Evolutionary conservation across 306 rosid genomes (phyloP).

Genomic region (Castanea crenata): DNA sequence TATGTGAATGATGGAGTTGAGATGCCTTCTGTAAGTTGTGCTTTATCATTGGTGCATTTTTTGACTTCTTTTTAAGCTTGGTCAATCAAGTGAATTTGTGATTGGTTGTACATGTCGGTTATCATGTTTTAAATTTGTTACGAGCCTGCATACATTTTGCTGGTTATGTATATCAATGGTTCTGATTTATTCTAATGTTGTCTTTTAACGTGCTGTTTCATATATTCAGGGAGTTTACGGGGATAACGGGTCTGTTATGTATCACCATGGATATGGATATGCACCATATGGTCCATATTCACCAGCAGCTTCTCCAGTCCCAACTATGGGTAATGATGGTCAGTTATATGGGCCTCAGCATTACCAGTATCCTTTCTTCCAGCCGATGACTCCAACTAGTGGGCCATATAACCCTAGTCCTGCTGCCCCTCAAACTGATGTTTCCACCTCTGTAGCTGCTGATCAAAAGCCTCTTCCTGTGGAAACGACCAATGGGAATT

Average conservation of each 20-base stretch:
- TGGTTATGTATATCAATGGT: background rate
- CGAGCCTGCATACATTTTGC: background rate
- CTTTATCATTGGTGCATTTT: no score
- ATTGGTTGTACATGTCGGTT: background rate
- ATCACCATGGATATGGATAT: constrained; percentile 89
- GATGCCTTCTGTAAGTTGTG: constrained; percentile 63
- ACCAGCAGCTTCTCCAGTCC: constrained; percentile 91
- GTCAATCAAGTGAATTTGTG: background rate
- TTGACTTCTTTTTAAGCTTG: background rate
- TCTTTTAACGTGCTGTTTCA: background rate
- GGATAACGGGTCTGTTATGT: constrained; percentile 80
- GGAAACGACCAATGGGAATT: constrained; percentile 60
- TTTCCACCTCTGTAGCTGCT: constrained; percentile 58
- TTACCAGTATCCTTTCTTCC: constrained; percentile 92
- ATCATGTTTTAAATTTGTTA: background rate
- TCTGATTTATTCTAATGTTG: background rate
- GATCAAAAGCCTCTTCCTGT: constrained; percentile 74
- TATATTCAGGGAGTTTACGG: constrained; percentile 75
- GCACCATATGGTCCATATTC: constrained; percentile 84
- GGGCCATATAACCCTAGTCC: constrained; percentile 52
- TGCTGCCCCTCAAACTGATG: constrained; percentile 56
- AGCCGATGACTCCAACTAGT: constrained; percentile 76
- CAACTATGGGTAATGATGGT: constrained; percentile 93
- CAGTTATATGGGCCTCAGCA: constrained; percentile 94
- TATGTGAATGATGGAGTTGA: constrained; percentile 81